phyloP scores from a whole-genome alignment of 129 eudicot genomes.

The Ambrosia trifida region DNA sequence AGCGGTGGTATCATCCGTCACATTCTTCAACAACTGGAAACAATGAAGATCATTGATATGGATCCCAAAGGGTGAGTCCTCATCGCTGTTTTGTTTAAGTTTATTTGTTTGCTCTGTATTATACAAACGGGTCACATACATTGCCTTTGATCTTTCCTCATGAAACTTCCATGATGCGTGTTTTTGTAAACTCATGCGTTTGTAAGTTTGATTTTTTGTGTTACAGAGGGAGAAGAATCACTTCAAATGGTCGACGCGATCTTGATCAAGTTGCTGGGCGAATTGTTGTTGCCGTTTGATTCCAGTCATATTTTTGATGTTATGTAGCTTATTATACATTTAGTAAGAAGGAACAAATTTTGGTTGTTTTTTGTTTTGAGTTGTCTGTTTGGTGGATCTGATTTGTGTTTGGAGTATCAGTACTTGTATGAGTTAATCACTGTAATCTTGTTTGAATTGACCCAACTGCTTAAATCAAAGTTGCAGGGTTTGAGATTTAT shows the following conservation, averaged over 20 bases:
- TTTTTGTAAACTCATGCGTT: neutral
- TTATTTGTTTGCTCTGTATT: neutral
- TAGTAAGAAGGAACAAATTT: constrained; percentile 23
- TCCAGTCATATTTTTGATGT: constrained; percentile 8
- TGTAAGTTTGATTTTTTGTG: neutral
- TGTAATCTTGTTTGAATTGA: neutral
- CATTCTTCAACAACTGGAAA: constrained; percentile 67
- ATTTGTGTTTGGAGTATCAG: constrained; percentile 12
- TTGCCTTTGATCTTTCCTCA: neutral
- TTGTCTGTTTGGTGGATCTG: constrained; percentile 18
- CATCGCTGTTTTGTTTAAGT: neutral
- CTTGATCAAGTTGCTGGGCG: constrained; percentile 70
- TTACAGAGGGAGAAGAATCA: constrained; percentile 55
- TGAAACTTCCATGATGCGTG: neutral
- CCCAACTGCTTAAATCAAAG: too few relatives aligned
- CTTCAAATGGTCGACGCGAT: constrained; percentile 54
- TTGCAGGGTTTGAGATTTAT: too few relatives aligned
- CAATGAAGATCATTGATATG: constrained; percentile 59
- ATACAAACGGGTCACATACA: neutral
- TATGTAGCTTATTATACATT: constrained; percentile 32
- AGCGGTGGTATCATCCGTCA: constrained; percentile 75
- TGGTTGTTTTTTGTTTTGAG: constrained; percentile 19
- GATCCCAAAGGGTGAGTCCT: constrained; percentile 64
- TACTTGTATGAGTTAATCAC: neutral
- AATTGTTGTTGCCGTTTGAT: constrained; percentile 44